Percentiles rank a stretch among this genome's conserved stretches.
These are phyloP conservation scores for Tieghemostelium lacteum DNA, from an alignment of 78 protist species.

Conservation along the genomic window DNA sequence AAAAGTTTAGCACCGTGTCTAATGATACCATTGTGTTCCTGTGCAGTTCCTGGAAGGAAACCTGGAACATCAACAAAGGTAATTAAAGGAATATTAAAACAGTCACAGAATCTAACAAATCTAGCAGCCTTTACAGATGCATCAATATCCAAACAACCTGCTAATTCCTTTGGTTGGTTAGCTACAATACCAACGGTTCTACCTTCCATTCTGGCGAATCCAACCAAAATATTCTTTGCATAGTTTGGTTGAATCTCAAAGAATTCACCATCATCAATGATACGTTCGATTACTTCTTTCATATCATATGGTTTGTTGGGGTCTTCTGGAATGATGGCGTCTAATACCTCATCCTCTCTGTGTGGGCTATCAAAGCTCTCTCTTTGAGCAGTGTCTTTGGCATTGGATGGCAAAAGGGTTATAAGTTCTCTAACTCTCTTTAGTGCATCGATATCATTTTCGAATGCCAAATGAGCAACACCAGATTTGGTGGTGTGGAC, in stretches of 20 bases:
- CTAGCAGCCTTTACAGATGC: slow-evolving; percentile 96
- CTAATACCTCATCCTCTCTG: slow-evolving; percentile 70
- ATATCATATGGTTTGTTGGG: slow-evolving; percentile 97
- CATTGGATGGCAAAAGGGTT: slow-evolving; percentile 92
- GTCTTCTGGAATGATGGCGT: slow-evolving; percentile 84
- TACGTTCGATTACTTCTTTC: slow-evolving; percentile 89
- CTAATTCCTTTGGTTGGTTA: slow-evolving; percentile 97
- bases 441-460: slow-evolving; percentile 95
- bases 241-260: slow-evolving; percentile 95
- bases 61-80: slow-evolving; percentile 99
- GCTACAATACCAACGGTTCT: slow-evolving; percentile 97
- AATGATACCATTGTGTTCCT: slow-evolving; percentile 97
- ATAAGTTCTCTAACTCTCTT: slow-evolving; percentile 80
- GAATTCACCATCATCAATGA: slow-evolving; percentile 94
- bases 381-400: slow-evolving; percentile 75
- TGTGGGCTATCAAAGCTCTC: slow-evolving; percentile 81
- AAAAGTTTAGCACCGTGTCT: slow-evolving; percentile 99
- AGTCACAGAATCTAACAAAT: slow-evolving; percentile 97
- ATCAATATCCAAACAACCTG: slow-evolving; percentile 98
- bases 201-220: slow-evolving; percentile 97
- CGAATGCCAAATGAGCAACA: slow-evolving; percentile 94
- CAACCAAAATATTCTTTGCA: slow-evolving; percentile 96
- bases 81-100: slow-evolving; percentile 98
- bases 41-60: slow-evolving; percentile 95
- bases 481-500: slow-evolving; percentile 93